Evolutionary conservation across 75 land plant species (phyloP), one percentile per base, ranked within the genome.

Genomic region (Cupressus sempervirens): DNA sequence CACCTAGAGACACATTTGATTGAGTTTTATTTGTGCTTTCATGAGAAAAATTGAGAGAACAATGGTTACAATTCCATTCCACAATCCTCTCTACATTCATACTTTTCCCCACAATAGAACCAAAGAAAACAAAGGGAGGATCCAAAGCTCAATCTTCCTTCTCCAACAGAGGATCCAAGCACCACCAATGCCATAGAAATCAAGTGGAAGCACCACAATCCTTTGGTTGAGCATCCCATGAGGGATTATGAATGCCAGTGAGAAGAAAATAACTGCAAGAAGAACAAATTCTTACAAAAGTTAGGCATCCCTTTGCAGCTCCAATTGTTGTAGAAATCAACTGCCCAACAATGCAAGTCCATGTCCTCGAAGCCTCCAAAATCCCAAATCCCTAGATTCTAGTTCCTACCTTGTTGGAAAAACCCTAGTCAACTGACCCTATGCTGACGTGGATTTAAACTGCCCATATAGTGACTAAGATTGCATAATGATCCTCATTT

Each of bases 221-320:
- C 79, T 48, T 35, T 10, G 12, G 73, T 1, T 2, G 12, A 67
- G 58, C 62, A 35, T 5, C 68, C 83, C 16, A 54, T 83, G 46
- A 82, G 90, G 26, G 88, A 86, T 1, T 91, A 91, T 65, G 92
- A 91, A 83, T 76, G 72, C 35, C 62, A 76, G 53, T 86, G 92
- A 6, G 52, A 80, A 30, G 88, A 88, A 65, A 91, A 87, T 56
- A 86, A 88, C 34, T 85, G 86, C 23, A 62, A 89, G 40, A 91
- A 91, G 70, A 85, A 83, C 4, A 84, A 82, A 1, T 80, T 88
- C n/a, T 53, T 91, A 35, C 32, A 87, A 29, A 91, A 87, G 14
- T 86, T 91, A 38, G 92, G 92, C 30, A 86, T 91, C 29, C 32
- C 54, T 3, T 18, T 52, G 30, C 79, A 83, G 1, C 29, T 34